Base-by-base conservation (phyloP, 768 basidiomycete species). In the Suillus weaverae region DNA sequence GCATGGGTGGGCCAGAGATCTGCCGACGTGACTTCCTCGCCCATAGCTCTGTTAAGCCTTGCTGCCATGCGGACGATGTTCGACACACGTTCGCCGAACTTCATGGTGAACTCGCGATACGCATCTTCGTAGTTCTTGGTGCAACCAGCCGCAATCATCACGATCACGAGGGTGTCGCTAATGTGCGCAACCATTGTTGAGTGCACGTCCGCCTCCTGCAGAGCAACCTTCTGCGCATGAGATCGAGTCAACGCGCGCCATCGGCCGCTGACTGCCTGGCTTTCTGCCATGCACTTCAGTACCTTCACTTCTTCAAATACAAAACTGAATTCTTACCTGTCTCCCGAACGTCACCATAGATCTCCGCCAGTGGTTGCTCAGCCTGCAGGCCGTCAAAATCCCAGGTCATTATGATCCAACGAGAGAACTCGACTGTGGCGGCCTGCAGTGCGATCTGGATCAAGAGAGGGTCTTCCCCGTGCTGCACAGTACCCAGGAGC, bases 171-270 rank as follows among this genome's bases (percentile, higher is more conserved):
- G 0, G 79, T 79, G 59, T 83, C 79, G 22, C 78, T 78, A 61
- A 83, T 77, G 36, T 84, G 79, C 16, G 83, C 72, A 46, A 84
- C 81, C 67, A 81, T 77, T 4, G 76, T 74, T n/a, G 66, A 66
- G 56, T 78, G 70, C 57, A 72, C 66, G 64, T 75, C 72, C 33
- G 72, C 71, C 22, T 77, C 76, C n/a, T 74, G 75, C 3, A 77
- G 66, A 22, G 70, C 70, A 2, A 69, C 69, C 50, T 71, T 71
- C 51, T 80, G 71, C 22, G 82, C 78, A 61, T 86, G 83, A 33
- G 76, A 74, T 59, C 82, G 78, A 33, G 86, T 87, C 67, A 87
- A 66, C 32, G 85, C 81, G 63, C 86, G 80, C 86, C 86, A 87
- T 33, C 82, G 77, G 57, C 85, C 86, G 18, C 85, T 81, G 35